A percentile compares a stretch with the other conserved stretches of the same genome.
Conservation (phyloP, 1,284 basidiomycete species). For the Lentinula novae-zelandiae region DNA sequence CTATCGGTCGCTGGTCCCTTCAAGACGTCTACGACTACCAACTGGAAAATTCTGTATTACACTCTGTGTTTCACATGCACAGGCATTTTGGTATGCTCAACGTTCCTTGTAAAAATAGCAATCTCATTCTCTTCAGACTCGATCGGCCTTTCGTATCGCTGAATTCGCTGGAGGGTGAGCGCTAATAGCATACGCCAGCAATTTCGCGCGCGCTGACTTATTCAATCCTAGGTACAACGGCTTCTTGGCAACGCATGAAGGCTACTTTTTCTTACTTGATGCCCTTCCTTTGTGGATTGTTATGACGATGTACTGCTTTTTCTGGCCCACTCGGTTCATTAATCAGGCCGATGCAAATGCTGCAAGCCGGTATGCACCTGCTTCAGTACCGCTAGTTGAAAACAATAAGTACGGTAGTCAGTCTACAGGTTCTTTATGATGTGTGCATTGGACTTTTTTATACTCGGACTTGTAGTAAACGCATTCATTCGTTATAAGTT, state of each 20-base stretch:
- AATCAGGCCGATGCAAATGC: neutral
- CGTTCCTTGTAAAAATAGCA: neutral
- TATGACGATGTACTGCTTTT: conserved; percentile 17
- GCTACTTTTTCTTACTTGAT: conserved; percentile 20
- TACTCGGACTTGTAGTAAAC: too few relatives aligned
- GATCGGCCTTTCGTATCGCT: conserved; percentile 18
- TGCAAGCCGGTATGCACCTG: neutral
- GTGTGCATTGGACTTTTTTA: too few relatives aligned
- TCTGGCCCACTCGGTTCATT: conserved; percentile 18
- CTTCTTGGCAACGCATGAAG: conserved; percentile 16
- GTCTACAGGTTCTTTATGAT: too few relatives aligned
- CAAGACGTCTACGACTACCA: conserved; percentile 13
- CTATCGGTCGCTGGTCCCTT: conserved; percentile 8
- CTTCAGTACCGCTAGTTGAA: neutral
- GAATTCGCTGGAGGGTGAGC: conserved; percentile 19
- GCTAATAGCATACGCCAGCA: neutral
- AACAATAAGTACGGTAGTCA: neutral
- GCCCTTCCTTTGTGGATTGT: conserved; percentile 19
- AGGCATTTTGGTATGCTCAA: conserved; percentile 12
- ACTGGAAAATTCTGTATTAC: conserved; percentile 19
- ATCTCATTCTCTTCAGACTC: conserved; percentile 4
- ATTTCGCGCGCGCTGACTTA: neutral
- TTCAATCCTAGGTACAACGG: conserved; percentile 4
- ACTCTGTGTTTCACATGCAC: conserved; percentile 16
- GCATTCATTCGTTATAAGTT: too few relatives aligned